A percentile compares a stretch with the other conserved stretches of the same genome.
These are phyloP conservation scores for Paramecium octaurelia DNA, from an alignment of 73 alveolate genomes.

Conservation along the genomic window DNA sequence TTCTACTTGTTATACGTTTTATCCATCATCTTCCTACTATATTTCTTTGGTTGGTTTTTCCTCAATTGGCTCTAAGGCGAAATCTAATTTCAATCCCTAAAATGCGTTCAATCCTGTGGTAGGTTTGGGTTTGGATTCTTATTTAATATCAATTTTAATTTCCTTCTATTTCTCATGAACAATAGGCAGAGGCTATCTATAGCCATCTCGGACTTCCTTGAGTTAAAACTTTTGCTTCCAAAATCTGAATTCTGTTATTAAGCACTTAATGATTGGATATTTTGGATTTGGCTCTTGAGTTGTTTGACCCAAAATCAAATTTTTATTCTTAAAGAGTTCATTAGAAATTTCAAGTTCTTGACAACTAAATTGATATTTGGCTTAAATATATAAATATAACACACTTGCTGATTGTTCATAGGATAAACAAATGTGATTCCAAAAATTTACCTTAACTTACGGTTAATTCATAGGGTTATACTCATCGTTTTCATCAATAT, in stretches of 20 bases:
- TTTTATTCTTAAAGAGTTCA: not conserved
- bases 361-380: constrained; percentile 10
- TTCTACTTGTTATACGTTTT: not conserved
- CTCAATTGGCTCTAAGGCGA: not conserved
- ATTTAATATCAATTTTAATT: constrained; percentile 12
- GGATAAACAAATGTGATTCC: constrained; percentile 22
- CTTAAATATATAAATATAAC: not conserved
- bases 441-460: not conserved
- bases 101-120: not conserved
- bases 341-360: not conserved
- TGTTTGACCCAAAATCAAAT: not conserved
- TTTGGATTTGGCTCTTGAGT: not conserved
- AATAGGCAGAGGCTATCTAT: not conserved
- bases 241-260: constrained; percentile 32
- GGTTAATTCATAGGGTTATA: not conserved
- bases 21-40: not conserved
- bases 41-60: not conserved
- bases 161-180: constrained; percentile 18
- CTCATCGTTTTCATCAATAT: not conserved
- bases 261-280: not conserved
- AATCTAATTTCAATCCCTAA: not conserved
- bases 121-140: not conserved
- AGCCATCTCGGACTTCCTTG: not conserved
- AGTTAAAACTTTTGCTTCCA: constrained; percentile 17
- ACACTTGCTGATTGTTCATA: not conserved